Evolutionary conservation across 2,329 filamentous ascomycete species (phyloP).

Genomic region (Hypoxylon sp.): DNA sequence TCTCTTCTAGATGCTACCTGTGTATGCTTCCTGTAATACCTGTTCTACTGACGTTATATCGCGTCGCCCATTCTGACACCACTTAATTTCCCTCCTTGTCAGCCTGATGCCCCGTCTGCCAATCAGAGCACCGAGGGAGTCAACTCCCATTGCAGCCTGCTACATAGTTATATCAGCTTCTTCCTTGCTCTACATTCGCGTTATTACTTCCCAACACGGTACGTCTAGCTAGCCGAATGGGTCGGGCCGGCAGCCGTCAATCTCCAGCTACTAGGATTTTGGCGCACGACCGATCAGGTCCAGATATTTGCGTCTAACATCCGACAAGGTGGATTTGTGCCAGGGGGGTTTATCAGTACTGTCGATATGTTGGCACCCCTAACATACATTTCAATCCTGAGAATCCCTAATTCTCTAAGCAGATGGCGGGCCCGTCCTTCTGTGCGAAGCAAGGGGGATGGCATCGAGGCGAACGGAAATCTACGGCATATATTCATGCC

Average conservation of each 20-base stretch:
- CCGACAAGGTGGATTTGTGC: conserved; percentile 1
- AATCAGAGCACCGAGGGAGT: conserved; percentile 1
- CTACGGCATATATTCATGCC: conserved; percentile 35
- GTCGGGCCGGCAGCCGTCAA: conserved; percentile 37
- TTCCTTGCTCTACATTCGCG: neutral
- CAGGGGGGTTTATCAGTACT: conserved; percentile 8
- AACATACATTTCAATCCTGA: conserved; percentile 17
- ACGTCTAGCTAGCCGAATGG: conserved; percentile 33
- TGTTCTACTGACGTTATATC: neutral
- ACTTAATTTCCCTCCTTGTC: neutral
- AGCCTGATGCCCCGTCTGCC: neutral
- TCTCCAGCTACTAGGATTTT: conserved; percentile 32
- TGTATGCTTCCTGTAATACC: neutral
- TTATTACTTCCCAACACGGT: conserved; percentile 5
- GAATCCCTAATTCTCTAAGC: conserved; percentile 21
- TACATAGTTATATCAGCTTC: neutral
- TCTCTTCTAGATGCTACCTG: neutral
- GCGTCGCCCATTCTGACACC: neutral
- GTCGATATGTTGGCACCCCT: conserved; percentile 13
- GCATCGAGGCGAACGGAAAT: conserved; percentile 24
- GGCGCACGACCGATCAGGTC: conserved; percentile 18
- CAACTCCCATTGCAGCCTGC: conserved; percentile 8
- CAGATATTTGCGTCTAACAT: conserved; percentile 7
- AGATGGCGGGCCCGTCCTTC: conserved; percentile 25
- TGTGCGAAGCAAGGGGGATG: conserved; percentile 38